Evolutionary conservation across 805 yeast species (phyloP).

Genomic region (Saturnispora sekii): DNA sequence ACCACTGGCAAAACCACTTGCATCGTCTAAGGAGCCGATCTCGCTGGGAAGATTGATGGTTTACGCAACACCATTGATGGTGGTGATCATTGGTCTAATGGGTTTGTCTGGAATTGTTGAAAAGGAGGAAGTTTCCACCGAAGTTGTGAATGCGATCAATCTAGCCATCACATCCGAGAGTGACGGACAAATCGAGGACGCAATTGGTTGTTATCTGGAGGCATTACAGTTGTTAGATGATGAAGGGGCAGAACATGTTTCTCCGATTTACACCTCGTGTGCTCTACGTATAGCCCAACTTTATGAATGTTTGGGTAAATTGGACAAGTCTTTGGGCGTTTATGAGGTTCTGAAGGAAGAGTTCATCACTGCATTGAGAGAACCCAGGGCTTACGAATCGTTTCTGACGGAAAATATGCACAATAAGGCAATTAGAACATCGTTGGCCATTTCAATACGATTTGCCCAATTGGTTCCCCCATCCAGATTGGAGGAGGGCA

Average conservation of each 20-base stretch:
- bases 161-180: slow-evolving; percentile 15
- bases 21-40: background rate
- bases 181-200: slow-evolving; percentile 45
- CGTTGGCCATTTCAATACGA: slow-evolving; percentile 18
- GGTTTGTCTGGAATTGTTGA: background rate
- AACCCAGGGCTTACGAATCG: slow-evolving; percentile 8
- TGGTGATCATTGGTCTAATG: background rate
- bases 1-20: background rate
- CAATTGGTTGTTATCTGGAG: slow-evolving; percentile 59
- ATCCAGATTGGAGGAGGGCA: slow-evolving; percentile 16
- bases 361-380: slow-evolving; percentile 9
- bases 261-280: slow-evolving; percentile 80
- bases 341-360: slow-evolving; percentile 17
- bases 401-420: slow-evolving; percentile 7
- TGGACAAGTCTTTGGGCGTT: slow-evolving; percentile 20
- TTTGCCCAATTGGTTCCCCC: slow-evolving; percentile 18
- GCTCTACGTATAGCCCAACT: slow-evolving; percentile 77
- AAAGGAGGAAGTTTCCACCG: slow-evolving; percentile 11
- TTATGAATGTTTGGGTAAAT: slow-evolving; percentile 41
- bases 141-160: slow-evolving; percentile 8
- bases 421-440: slow-evolving; percentile 15
- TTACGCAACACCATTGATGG: background rate
- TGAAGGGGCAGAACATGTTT: slow-evolving; percentile 40
- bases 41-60: background rate
- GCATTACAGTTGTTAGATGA: slow-evolving; percentile 56